Evolutionary conservation across 805 yeast genomes (phyloP).

Genomic region (Saccharomycopsis sp.): DNA sequence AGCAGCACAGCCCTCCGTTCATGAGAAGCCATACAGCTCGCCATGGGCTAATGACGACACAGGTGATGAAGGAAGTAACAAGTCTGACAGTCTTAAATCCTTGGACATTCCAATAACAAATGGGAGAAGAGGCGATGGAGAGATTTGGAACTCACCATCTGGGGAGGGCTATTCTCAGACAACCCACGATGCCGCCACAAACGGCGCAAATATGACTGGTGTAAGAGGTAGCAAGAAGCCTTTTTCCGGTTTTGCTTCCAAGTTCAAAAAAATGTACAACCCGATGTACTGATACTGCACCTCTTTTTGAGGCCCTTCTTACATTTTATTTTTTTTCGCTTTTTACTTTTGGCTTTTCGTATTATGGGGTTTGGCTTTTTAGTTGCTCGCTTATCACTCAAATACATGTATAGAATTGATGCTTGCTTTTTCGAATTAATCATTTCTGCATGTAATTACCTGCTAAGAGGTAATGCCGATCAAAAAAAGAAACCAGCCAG

Average conservation of each 20-base stretch:
- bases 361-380: neutral
- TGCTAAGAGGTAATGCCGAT: too few species aligned
- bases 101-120: constrained; percentile 20
- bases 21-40: neutral
- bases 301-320: neutral
- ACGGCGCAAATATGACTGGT: neutral
- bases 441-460: neutral
- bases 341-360: neutral
- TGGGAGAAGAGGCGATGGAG: constrained; percentile 19
- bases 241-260: constrained; percentile 1
- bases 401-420: neutral
- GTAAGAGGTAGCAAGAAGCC: neutral
- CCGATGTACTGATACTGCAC: neutral
- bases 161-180: constrained; percentile 1
- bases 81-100: constrained; percentile 1
- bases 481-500: too few species aligned
- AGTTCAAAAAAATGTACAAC: constrained; percentile 1
- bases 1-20: neutral
- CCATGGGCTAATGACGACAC: constrained; percentile 5
- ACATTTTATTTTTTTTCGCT: neutral
- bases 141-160: constrained; percentile 15
- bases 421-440: neutral
- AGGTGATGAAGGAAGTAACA: neutral
- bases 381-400: neutral
- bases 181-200: neutral